These are phyloP conservation scores for Aspergillus hiratsukae DNA, from an alignment of 2,329 filamentous ascomycete species.

Conservation along the genomic window DNA sequence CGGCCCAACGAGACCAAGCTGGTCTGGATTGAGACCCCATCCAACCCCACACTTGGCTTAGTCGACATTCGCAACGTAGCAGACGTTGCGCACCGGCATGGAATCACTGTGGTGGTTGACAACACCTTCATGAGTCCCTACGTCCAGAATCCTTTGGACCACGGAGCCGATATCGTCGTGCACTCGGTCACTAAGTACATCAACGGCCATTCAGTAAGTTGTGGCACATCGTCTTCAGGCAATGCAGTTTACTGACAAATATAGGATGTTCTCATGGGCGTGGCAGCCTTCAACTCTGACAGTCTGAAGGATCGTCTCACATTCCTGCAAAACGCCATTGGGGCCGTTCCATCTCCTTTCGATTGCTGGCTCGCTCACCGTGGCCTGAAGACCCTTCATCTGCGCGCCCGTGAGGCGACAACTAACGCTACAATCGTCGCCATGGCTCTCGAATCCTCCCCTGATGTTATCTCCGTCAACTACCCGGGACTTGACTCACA, in stretches of 20 bases:
- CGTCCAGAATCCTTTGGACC: constrained; percentile 90
- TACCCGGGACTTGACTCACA: constrained; percentile 90
- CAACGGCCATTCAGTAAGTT: constrained; percentile 72
- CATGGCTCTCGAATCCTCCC: constrained; percentile 68
- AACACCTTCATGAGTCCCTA: constrained; percentile 98
- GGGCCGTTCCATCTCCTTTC: constrained; percentile 88
- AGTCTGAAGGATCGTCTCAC: constrained; percentile 69
- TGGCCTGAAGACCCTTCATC: constrained; percentile 91
- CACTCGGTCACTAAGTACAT: constrained; percentile 99
- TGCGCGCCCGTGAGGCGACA: constrained; percentile 80
- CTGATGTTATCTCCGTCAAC: constrained; percentile 84
- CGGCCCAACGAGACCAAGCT: constrained; percentile 77
- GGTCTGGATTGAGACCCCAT: constrained; percentile 95
- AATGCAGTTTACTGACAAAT: constrained; percentile 5
- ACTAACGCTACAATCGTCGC: constrained; percentile 77
- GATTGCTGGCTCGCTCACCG: constrained; percentile 98
- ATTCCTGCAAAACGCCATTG: constrained; percentile 97
- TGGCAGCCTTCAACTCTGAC: constrained; percentile 89
- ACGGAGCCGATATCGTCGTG: constrained; percentile 93
- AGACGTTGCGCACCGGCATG: constrained; percentile 75
- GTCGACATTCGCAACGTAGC: constrained; percentile 90
- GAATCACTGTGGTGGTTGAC: constrained; percentile 95
- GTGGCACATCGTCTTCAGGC: neutral
- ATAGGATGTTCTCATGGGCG: constrained; percentile 91
- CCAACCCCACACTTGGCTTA: constrained; percentile 87